Percentiles rank a stretch among this genome's conserved stretches.
Evolutionary conservation across 257 asterid genomes (phyloP).

Genomic region (Primulina tabacum): DNA sequence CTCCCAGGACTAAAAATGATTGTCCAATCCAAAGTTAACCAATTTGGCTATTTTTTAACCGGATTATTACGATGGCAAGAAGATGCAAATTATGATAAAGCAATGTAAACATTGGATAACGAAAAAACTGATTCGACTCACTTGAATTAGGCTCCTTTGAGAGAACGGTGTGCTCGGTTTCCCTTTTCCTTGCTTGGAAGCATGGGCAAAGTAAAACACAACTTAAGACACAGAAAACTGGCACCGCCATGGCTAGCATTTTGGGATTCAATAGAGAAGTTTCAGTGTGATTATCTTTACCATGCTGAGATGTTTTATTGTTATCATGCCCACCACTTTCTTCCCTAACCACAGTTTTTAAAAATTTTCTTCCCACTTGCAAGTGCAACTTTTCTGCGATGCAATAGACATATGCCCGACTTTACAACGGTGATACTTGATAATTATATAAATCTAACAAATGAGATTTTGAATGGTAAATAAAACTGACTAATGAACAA

Average conservation of each 20-base stretch:
- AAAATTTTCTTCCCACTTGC: slow-evolving; percentile 46
- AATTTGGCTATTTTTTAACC: not conserved
- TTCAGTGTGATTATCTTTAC: slow-evolving; percentile 32
- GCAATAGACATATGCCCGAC: slow-evolving; percentile 16
- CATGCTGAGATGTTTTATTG: slow-evolving; percentile 28
- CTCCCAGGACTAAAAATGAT: not conserved
- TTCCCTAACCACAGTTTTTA: slow-evolving; percentile 41
- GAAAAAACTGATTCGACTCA: slow-evolving; percentile 39
- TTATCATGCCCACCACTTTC: slow-evolving; percentile 32
- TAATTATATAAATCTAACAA: slow-evolving; percentile 6
- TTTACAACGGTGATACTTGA: not conserved
- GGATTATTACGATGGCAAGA: not conserved
- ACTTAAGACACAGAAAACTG: slow-evolving; percentile 64
- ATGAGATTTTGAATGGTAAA: not conserved
- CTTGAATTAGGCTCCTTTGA: slow-evolving; percentile 71
- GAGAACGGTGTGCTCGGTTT: slow-evolving; percentile 49
- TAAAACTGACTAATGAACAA: not conserved
- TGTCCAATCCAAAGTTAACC: slow-evolving; percentile 15
- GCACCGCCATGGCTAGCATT: slow-evolving; percentile 58
- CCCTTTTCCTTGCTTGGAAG: slow-evolving; percentile 69
- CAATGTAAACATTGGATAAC: slow-evolving; percentile 7
- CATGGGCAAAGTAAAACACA: slow-evolving; percentile 83
- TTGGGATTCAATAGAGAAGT: slow-evolving; percentile 40
- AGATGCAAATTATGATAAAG: not conserved
- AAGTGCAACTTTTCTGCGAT: slow-evolving; percentile 48